Evolutionary conservation across 139 green algal species (phyloP).

Genomic region (Ettlia oleoabundans): DNA sequence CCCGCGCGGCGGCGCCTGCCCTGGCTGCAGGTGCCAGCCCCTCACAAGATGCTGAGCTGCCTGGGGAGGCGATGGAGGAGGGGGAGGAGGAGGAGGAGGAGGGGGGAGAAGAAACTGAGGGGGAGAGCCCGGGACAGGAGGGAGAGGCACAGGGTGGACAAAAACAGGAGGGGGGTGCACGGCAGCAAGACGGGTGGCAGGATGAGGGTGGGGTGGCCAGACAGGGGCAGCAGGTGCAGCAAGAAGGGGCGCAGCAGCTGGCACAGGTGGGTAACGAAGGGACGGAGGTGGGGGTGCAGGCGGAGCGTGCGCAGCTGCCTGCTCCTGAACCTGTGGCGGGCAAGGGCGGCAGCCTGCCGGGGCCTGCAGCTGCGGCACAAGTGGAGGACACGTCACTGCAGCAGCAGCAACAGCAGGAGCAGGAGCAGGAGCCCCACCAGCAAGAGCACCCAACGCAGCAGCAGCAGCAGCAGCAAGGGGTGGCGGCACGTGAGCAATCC

Average conservation of each 20-base stretch:
- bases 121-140: not conserved
- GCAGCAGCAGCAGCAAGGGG: not conserved
- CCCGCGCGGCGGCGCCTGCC: too few relatives aligned
- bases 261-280: not conserved
- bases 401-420: not conserved
- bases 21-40: not conserved
- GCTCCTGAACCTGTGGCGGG: too few relatives aligned
- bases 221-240: not conserved
- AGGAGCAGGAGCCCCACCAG: not conserved
- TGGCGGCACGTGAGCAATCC: not conserved
- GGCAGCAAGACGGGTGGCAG: not conserved
- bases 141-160: not conserved
- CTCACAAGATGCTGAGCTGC: not conserved
- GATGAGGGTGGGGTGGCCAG: too few relatives aligned
- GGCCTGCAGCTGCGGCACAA: too few relatives aligned
- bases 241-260: not conserved
- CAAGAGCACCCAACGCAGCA: not conserved
- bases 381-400: too few relatives aligned
- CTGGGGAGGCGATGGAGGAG: not conserved
- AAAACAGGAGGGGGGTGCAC: not conserved
- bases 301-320: too few relatives aligned
- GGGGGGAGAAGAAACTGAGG: not conserved
- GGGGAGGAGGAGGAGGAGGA: not conserved
- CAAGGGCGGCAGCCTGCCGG: too few relatives aligned
- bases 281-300: not conserved